phyloP scores from a whole-genome alignment of 2,329 filamentous ascomycete species.

The Ophiostoma pallidulum region DNA sequence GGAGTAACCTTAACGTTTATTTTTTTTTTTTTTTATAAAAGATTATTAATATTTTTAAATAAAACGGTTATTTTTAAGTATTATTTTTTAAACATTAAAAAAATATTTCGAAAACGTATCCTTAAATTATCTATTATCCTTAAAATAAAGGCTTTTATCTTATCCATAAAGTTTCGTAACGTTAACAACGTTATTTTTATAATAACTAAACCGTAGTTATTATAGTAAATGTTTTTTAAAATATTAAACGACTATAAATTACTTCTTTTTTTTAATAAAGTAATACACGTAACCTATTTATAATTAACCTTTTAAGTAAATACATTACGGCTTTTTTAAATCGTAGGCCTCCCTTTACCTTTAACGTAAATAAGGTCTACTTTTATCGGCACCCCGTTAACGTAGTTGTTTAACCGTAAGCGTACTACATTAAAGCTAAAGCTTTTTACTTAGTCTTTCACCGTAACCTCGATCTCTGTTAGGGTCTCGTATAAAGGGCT shows the following conservation, averaged over 20 bases:
- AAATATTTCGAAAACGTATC: background rate
- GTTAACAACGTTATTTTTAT: too few relatives aligned
- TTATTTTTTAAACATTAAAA: background rate
- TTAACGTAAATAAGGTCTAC: conserved; percentile 9
- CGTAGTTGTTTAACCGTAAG: too few relatives aligned
- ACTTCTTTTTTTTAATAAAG: too few relatives aligned
- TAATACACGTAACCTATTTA: background rate
- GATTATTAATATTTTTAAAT: too few relatives aligned
- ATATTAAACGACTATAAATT: too few relatives aligned
- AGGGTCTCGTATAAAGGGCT: too few relatives aligned
- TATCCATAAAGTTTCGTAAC: background rate
- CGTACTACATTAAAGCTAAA: too few relatives aligned
- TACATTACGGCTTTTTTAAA: too few relatives aligned
- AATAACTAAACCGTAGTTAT: too few relatives aligned
- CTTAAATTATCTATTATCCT: background rate
- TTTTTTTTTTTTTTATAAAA: background rate
- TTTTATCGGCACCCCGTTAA: too few relatives aligned
- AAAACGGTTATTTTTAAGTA: background rate
- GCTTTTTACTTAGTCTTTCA: conserved; percentile 17
- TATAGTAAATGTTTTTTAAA: background rate
- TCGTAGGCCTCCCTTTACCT: conserved; percentile 4
- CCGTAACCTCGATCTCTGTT: background rate
- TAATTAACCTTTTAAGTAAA: background rate
- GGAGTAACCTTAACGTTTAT: too few relatives aligned
- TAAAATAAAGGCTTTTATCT: background rate